A percentile compares a stretch with the other conserved stretches of the same genome.
phyloP scores from a whole-genome alignment of 1,139 yeast genomes.

The Meyerozyma guilliermondii region DNA sequence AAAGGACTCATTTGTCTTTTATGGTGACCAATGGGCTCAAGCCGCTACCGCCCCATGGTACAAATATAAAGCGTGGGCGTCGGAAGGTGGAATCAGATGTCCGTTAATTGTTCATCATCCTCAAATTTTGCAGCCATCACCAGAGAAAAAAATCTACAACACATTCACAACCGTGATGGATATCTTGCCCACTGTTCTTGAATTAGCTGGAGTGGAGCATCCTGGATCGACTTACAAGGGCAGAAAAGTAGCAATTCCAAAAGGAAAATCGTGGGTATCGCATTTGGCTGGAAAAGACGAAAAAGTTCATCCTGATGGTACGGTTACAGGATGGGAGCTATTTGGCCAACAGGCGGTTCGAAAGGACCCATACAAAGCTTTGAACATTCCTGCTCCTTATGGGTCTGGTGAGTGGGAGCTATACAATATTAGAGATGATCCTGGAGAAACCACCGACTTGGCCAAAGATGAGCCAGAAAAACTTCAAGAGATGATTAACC shows the following conservation, averaged over 20 bases:
- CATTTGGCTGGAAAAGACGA: conserved; percentile 21
- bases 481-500: conserved; percentile 34
- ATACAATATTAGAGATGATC: conserved; percentile 38
- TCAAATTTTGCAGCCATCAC: conserved; percentile 14
- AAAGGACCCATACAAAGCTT: conserved; percentile 45
- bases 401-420: conserved; percentile 50
- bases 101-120: conserved; percentile 46
- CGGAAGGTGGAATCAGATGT: conserved; percentile 53
- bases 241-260: conserved; percentile 31
- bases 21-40: conserved; percentile 59
- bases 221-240: conserved; percentile 38
- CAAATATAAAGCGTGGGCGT: conserved; percentile 47
- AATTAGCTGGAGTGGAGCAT: conserved; percentile 39
- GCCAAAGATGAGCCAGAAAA: conserved; percentile 25
- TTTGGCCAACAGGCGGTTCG: conserved; percentile 54
- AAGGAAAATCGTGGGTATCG: conserved; percentile 39
- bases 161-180: conserved; percentile 56
- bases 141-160: conserved; percentile 19
- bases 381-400: conserved; percentile 44
- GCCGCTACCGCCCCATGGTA: conserved; percentile 57
- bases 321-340: conserved; percentile 55
- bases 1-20: conserved; percentile 44
- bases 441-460: conserved; percentile 45
- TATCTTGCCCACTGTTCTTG: conserved; percentile 48
- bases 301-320: conserved; percentile 37